A percentile compares a stretch with the other conserved stretches of the same genome.
Evolutionary conservation across 495 filamentous ascomycete genomes (phyloP).

Genomic region (Gamarada debralockiae): DNA sequence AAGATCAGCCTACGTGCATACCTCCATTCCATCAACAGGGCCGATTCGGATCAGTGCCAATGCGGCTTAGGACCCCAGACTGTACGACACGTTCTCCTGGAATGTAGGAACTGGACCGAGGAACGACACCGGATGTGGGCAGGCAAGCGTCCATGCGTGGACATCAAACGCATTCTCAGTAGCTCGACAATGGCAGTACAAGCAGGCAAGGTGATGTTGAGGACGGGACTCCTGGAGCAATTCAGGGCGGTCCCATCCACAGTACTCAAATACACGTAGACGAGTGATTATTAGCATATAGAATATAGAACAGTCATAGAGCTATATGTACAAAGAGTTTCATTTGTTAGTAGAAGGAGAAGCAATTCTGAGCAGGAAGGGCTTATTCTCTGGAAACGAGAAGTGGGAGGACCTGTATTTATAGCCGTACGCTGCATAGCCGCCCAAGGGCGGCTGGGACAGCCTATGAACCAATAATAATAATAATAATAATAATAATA

Average conservation of each 20-base stretch:
- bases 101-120: constrained; percentile 27
- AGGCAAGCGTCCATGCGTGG: constrained; percentile 18
- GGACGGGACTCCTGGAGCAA: constrained; percentile 26
- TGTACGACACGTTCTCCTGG: constrained; percentile 29
- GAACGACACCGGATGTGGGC: constrained; percentile 26
- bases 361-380: constrained; percentile 12
- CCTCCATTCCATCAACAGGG: constrained; percentile 28
- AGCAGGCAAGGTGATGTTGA: constrained; percentile 28
- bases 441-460: no score
- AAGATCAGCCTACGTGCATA: constrained; percentile 30
- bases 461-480: no score
- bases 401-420: constrained; percentile 24
- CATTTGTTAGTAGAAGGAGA: not conserved
- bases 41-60: constrained; percentile 25
- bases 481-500: no score
- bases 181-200: constrained; percentile 7
- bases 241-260: constrained; percentile 16
- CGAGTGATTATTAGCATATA: constrained; percentile 11
- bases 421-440: constrained; percentile 28
- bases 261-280: constrained; percentile 11
- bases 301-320: constrained; percentile 13
- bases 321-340: constrained; percentile 5
- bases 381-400: constrained; percentile 7
- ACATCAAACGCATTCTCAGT: constrained; percentile 23
- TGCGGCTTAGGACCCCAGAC: constrained; percentile 27